Base-by-base conservation (phyloP, 306 rosid species). In the Sicyos baderoa region DNA sequence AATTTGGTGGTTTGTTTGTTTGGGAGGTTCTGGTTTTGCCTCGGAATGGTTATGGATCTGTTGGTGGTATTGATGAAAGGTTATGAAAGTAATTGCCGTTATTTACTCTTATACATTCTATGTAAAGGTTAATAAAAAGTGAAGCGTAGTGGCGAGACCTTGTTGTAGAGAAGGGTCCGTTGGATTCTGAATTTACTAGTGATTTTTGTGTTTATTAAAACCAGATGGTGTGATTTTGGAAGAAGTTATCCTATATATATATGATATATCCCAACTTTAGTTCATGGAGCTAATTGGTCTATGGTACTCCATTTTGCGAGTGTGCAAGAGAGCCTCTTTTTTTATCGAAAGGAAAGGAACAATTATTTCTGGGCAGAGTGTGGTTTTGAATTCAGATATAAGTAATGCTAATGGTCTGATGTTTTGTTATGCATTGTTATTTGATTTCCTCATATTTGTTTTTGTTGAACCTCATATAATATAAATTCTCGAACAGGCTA, bases 171-270 rank as follows among this genome's bases (percentile, higher is more conserved):
- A n/a, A 22, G 55, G 71, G 7, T 21, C 25, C n/a, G 52, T 42
- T 18, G 35, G 35, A 64, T 44, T 18, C 53, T 13, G 70, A 64
- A 6, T 44, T 44, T 64, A 14, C 22, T 7, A 19, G 69, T 62
- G 70, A 6, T 9, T 32, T 40, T 62, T 58, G 68, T 40, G 48
- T 61, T 18, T 40, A 63, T 63, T 63, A 21, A 66, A 44, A 10
- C 35, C 3, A 10, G 14, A 42, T 42, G 15, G 50, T 37, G 42
- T 63, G 70, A 42, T 12, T 40, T 63, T 16, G 51, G 67, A 17
- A 47, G 32, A n/a, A 56, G 12, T 4, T n/a, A 4, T 37, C 32
- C 15, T 2, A 15, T 10, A 6, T n/a, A n/a, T n/a, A n/a, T n/a
- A n/a, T n/a, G n/a, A n/a, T n/a, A n/a, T 2, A 44, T 19, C 18